phyloP scores from a whole-genome alignment of 1,139 yeast species.

The Hyphopichia khmerensis region DNA sequence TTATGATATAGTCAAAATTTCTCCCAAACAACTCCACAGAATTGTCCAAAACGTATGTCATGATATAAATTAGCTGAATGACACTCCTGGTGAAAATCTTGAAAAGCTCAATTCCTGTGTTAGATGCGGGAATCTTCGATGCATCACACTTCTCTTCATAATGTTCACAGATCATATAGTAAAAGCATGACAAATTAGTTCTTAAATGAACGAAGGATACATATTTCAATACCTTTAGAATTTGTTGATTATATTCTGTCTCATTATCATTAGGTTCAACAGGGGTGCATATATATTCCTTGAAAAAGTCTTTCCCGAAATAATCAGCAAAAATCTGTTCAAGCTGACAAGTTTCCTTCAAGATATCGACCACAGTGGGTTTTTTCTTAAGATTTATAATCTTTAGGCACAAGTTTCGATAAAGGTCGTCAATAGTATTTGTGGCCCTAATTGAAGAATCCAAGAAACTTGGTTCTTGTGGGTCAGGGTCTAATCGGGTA shows the following conservation, averaged over 20 bases:
- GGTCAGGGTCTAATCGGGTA: conserved; percentile 17
- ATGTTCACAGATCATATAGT: conserved; percentile 43
- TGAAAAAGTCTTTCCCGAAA: conserved; percentile 47
- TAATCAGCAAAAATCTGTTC: conserved; percentile 37
- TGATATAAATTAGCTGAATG: conserved; percentile 44
- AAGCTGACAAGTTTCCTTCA: conserved; percentile 37
- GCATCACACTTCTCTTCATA: conserved; percentile 36
- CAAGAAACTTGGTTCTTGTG: too few species aligned
- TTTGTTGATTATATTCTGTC: conserved; percentile 19
- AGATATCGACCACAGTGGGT: conserved; percentile 39
- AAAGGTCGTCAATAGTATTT: conserved; percentile 15
- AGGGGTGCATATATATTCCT: conserved; percentile 39
- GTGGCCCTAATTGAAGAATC: conserved; percentile 16
- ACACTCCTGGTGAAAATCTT: conserved; percentile 45
- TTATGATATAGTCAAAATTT: conserved; percentile 39
- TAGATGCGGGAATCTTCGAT: conserved; percentile 31
- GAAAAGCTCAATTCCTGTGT: conserved; percentile 45
- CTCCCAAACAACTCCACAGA: conserved; percentile 44
- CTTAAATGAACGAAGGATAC: conserved; percentile 37
- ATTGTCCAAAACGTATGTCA: conserved; percentile 46
- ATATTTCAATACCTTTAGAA: conserved; percentile 36
- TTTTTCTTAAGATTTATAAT: conserved; percentile 29
- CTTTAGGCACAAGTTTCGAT: conserved; percentile 29
- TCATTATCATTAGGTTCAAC: conserved; percentile 12
- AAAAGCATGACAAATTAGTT: conserved; percentile 44